phyloP scores from a whole-genome alignment of 2,329 filamentous ascomycete genomes.

The Colletotrichum chlorophyti region DNA sequence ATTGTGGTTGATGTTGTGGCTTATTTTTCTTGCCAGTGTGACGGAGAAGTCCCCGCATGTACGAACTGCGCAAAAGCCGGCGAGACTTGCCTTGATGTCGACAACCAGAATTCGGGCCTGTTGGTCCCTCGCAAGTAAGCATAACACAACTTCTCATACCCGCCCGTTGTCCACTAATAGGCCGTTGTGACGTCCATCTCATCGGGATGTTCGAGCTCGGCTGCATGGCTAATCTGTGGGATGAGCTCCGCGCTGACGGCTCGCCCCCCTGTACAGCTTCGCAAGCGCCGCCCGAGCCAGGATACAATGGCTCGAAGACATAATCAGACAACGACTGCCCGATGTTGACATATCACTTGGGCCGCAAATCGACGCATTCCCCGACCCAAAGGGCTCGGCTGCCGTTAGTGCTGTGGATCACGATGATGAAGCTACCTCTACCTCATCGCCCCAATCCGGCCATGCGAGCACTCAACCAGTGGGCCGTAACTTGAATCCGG shows the following conservation, averaged over 20 bases:
- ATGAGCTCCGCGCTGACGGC: not conserved
- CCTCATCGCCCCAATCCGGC: slow-evolving; percentile 10
- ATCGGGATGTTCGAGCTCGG: not conserved
- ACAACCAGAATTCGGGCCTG: slow-evolving; percentile 41
- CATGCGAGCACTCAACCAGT: not conserved
- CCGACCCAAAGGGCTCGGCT: slow-evolving; percentile 24
- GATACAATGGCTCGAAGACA: slow-evolving; percentile 42
- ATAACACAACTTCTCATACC: not conserved
- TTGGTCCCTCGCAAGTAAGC: slow-evolving; percentile 43
- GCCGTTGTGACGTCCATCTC: no score
- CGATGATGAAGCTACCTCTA: slow-evolving; percentile 21
- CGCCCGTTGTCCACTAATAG: no score
- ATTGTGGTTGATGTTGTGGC: not conserved
- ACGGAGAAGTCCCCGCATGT: slow-evolving; percentile 44
- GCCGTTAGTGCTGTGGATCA: slow-evolving; percentile 13
- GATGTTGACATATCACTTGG: slow-evolving; percentile 38
- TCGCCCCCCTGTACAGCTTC: slow-evolving; percentile 25
- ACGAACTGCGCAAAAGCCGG: slow-evolving; percentile 44
- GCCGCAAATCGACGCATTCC: slow-evolving; percentile 34
- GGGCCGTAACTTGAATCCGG: not conserved
- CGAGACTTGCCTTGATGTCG: slow-evolving; percentile 44
- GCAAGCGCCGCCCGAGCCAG: slow-evolving; percentile 35
- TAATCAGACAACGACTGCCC: slow-evolving; percentile 35
- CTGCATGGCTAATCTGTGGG: not conserved
- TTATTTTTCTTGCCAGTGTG: slow-evolving; percentile 36